Evolutionary conservation across 306 rosid species (phyloP).

Genomic region (Urtica urens): DNA sequence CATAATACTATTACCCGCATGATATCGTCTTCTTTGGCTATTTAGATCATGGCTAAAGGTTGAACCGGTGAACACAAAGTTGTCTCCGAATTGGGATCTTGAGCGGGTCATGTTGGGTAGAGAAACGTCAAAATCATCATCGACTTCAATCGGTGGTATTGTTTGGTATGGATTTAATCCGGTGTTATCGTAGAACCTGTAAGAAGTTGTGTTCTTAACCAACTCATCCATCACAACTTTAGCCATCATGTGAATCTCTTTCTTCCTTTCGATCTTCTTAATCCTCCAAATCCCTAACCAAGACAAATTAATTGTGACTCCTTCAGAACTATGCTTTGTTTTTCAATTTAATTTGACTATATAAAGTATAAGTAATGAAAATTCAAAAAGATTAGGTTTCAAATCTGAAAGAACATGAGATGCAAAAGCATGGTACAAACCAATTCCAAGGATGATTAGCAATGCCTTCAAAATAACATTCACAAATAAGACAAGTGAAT

Average conservation of each 20-base stretch:
- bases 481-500: conserved; percentile 4
- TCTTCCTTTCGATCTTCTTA: conserved; percentile 10
- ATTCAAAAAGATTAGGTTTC: background rate
- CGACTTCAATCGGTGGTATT: background rate
- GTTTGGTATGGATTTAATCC: conserved; percentile 7
- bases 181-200: conserved; percentile 13
- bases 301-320: background rate
- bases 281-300: conserved; percentile 14
- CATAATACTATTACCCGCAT: no score
- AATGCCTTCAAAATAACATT: conserved; percentile 13
- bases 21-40: background rate
- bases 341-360: background rate
- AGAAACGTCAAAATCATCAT: background rate
- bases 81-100: background rate
- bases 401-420: background rate
- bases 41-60: no score
- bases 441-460: conserved; percentile 19
- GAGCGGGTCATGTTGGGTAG: background rate
- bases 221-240: conserved; percentile 14
- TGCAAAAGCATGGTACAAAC: background rate
- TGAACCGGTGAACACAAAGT: no score
- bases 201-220: conserved; percentile 4
- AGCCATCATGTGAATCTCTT: conserved; percentile 13
- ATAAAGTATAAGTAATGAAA: no score
- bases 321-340: no score